Evolutionary conservation across 1,284 basidiomycete species (phyloP).

Genomic region (Ceratobasidium sp.): DNA sequence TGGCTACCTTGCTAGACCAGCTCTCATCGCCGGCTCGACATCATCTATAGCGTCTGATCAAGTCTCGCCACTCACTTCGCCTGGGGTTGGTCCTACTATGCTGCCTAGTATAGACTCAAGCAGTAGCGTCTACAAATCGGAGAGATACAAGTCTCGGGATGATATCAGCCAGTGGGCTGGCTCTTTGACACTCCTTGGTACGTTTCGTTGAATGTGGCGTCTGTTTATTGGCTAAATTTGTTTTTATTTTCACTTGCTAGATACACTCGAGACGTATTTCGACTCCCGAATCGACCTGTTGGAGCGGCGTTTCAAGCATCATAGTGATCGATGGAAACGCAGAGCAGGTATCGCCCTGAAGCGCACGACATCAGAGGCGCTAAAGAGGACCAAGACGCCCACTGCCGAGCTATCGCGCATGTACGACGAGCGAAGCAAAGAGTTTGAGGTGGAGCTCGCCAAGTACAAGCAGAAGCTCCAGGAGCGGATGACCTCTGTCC

Average conservation of each 20-base stretch:
- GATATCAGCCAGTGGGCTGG: conserved; percentile 60
- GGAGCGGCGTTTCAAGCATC: conserved; percentile 87
- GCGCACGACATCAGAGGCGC: conserved; percentile 49
- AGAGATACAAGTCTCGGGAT: conserved; percentile 26
- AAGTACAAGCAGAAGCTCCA: conserved; percentile 86
- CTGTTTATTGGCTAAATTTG: neutral
- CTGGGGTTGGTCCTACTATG: conserved; percentile 1
- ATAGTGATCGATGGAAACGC: conserved; percentile 83
- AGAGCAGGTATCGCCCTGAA: conserved; percentile 76
- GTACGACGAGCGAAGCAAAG: conserved; percentile 61
- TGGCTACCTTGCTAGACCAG: conserved; percentile 28
- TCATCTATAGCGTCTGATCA: conserved; percentile 23
- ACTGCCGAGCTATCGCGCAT: conserved; percentile 69
- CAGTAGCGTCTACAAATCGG: conserved; percentile 16
- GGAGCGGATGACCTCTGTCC: conserved; percentile 76
- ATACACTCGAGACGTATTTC: conserved; percentile 90
- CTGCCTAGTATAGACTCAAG: conserved; percentile 15
- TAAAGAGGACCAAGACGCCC: conserved; percentile 71
- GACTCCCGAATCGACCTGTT: conserved; percentile 91
- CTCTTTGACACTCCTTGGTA: conserved; percentile 81
- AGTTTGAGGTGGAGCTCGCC: conserved; percentile 86
- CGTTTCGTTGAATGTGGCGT: conserved; percentile 39
- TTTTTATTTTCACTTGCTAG: conserved; percentile 57
- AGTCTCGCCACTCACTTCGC: conserved; percentile 35
- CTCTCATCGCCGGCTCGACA: conserved; percentile 11